Base-by-base conservation (phyloP, 2,329 filamentous ascomycete species). In the Trichoderma atroviride region DNA sequence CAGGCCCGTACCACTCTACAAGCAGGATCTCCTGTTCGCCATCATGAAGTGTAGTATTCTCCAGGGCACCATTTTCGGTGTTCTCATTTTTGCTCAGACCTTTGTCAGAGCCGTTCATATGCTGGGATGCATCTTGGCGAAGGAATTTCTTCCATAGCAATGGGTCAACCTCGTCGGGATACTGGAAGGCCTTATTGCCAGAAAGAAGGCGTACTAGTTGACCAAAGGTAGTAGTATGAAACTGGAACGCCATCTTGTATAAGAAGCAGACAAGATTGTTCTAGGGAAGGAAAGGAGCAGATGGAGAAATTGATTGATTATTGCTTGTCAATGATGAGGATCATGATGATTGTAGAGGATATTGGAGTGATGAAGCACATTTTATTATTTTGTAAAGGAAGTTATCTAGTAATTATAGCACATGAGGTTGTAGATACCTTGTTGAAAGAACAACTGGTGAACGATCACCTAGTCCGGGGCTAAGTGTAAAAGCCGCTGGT, bases 1-100 rank as follows among this genome's bases (percentile, higher is more conserved):
- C 35, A 9, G 37, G 58, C 7, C 58, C 58, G 14, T 60, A 60
- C 58, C 58, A 60, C 16, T 47, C 58, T n/a, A 60, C 58, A 13
- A 60, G 37, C 5, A 60, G 35, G n/a, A 60, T 7, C 24, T 47
- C 35, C 10, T 31, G 27, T 11, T 14, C 10, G 1, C 9, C 35
- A 31, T 31, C 9, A n/a, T 31, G 37, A 7, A 19, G 4, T 11
- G 7, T 5, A 5, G 7, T n/a, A 3, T 47, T 22, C 22, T n/a
- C 14, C 9, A 19, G 3, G 27, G 6, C 37, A 7, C 16, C 27
- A 29, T 60, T 3, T 24, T 60, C 35, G 11, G 37, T 19, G 40
- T 24, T 7, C 4, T 60, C 33, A 9, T 27, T 43, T 60, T 60
- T 60, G 4, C 9, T n/a, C 4, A 35, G 24, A 7, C 10, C 24